A percentile compares a stretch with the other conserved stretches of the same genome.
These are phyloP conservation scores for Citrus mangshanensis DNA, from an alignment of 345 rosid species.

Conservation along the genomic window DNA sequence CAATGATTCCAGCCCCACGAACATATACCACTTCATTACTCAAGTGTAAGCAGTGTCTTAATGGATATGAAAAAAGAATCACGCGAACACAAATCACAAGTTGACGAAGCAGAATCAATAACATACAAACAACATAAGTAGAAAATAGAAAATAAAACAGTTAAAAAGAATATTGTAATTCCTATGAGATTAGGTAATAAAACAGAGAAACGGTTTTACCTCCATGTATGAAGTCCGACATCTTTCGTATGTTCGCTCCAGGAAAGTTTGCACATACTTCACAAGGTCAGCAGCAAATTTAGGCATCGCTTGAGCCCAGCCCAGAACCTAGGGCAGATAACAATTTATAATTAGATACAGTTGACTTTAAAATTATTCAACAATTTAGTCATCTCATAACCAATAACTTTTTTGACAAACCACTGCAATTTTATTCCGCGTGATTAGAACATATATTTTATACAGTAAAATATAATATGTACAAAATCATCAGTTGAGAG, in stretches of 20 bases:
- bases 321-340: slow-evolving; percentile 62
- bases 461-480: background rate
- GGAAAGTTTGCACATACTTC: slow-evolving; percentile 90
- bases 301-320: slow-evolving; percentile 99
- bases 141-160: background rate
- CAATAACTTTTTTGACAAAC: background rate
- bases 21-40: background rate
- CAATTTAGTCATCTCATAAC: background rate
- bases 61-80: background rate
- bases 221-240: slow-evolving; percentile 97
- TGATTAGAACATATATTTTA: background rate
- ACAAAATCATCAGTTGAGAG: background rate
- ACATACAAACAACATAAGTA: background rate
- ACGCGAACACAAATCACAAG: background rate
- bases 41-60: background rate
- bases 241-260: slow-evolving; percentile 97
- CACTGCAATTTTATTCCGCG: background rate
- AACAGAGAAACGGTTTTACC: slow-evolving; percentile 39
- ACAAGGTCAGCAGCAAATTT: slow-evolving; percentile 93
- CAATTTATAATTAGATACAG: background rate
- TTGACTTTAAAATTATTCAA: background rate
- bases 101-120: background rate
- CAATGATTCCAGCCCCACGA: background rate
- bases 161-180: background rate
- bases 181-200: slow-evolving; percentile 7